Evolutionary conservation across 441 rosid genomes (phyloP).

Genomic region (Jatropha multifida): DNA sequence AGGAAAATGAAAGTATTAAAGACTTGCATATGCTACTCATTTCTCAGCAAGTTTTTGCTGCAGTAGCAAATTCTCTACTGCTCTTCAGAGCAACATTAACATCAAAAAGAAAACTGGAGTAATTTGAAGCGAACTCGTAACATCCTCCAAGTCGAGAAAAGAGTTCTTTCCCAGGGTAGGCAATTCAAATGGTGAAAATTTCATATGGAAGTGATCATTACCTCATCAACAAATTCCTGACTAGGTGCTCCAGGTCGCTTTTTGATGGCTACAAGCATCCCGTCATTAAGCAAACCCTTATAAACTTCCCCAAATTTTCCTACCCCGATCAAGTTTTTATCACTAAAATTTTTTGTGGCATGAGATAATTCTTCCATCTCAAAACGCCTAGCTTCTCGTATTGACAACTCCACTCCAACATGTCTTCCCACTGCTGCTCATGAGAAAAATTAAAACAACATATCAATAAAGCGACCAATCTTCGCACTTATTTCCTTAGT

Average conservation of each 20-base stretch:
- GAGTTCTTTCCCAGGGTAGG: background rate
- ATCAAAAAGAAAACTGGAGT: background rate
- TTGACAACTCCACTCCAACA: constrained; percentile 42
- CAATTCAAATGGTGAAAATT: background rate
- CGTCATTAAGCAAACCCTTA: constrained; percentile 57
- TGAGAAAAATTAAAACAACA: constrained; percentile 3
- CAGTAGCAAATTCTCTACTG: constrained; percentile 9
- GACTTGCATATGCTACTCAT: constrained; percentile 12
- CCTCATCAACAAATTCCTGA: constrained; percentile 57
- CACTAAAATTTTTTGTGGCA: constrained; percentile 54
- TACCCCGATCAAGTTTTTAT: constrained; percentile 47
- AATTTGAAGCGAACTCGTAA: background rate
- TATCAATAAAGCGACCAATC: background rate
- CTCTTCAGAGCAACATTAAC: constrained; percentile 5
- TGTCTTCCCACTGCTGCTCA: constrained; percentile 46
- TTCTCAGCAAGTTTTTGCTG: constrained; percentile 6
- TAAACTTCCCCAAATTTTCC: constrained; percentile 65
- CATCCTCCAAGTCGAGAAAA: constrained; percentile 7
- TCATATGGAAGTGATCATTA: constrained; percentile 24
- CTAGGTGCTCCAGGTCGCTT: constrained; percentile 40
- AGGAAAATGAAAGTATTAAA: background rate
- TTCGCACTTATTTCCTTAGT: background rate
- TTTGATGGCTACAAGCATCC: constrained; percentile 62
- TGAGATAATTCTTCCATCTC: constrained; percentile 51
- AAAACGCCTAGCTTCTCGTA: constrained; percentile 43